Evolutionary conservation across 129 eudicot species (phyloP).

Genomic region (Pseudognaphalium luteoalbum): DNA sequence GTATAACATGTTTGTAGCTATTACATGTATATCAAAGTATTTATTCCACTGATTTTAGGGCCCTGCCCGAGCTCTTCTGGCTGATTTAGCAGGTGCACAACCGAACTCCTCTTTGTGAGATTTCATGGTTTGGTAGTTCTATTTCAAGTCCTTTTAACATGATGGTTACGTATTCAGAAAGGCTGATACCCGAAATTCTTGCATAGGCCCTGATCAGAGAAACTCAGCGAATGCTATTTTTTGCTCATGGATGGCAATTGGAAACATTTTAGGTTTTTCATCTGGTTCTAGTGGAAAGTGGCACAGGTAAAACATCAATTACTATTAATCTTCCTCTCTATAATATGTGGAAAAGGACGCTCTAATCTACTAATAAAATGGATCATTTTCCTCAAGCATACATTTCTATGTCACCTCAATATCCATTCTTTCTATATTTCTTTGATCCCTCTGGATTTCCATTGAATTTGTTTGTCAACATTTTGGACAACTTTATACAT

Average conservation of each 20-base stretch:
- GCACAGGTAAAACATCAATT: slow-evolving; percentile 58
- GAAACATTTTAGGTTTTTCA: slow-evolving; percentile 91
- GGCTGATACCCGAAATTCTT: slow-evolving; percentile 16
- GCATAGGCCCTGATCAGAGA: slow-evolving; percentile 89
- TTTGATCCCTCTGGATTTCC: not conserved
- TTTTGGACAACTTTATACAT: slow-evolving; percentile 26
- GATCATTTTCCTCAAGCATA: not conserved
- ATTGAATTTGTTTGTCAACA: slow-evolving; percentile 13
- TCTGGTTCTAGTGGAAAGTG: slow-evolving; percentile 92
- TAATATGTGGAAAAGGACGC: not conserved
- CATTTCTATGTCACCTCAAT: slow-evolving; percentile 17
- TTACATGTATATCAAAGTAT: slow-evolving; percentile 11
- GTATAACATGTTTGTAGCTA: slow-evolving; percentile 6
- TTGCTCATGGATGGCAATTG: slow-evolving; percentile 98
- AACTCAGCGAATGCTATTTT: slow-evolving; percentile 93
- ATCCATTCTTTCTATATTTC: slow-evolving; percentile 7
- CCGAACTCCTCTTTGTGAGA: slow-evolving; percentile 17
- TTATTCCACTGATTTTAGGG: slow-evolving; percentile 51
- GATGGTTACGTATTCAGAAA: slow-evolving; percentile 18
- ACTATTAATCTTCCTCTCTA: not conserved
- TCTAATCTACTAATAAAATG: not conserved
- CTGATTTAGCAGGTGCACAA: slow-evolving; percentile 86
- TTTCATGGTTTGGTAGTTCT: slow-evolving; percentile 17
- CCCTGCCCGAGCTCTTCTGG: slow-evolving; percentile 98
- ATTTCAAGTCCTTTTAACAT: slow-evolving; percentile 13